A percentile compares a stretch with the other conserved stretches of the same genome.
These are phyloP conservation scores for Tympanopsis confertula DNA, from an alignment of 2,329 filamentous ascomycete genomes.

Conservation along the genomic window DNA sequence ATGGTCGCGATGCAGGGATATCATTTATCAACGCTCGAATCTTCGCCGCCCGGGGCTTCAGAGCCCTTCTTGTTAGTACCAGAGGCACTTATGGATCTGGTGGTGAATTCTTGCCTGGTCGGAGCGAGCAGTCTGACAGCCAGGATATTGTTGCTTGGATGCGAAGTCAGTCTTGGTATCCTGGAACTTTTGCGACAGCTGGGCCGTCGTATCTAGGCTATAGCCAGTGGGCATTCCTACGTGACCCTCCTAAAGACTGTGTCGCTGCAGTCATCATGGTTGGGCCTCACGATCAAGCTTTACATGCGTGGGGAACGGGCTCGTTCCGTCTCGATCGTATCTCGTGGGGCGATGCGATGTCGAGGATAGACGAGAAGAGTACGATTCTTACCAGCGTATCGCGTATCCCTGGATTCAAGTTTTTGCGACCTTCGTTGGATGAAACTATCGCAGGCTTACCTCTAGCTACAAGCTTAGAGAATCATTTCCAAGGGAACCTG, in stretches of 20 bases:
- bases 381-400: no score
- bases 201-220: constrained; percentile 9
- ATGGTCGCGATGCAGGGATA: constrained; percentile 5
- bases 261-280: constrained; percentile 4
- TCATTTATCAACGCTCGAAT: constrained; percentile 3
- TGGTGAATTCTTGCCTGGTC: constrained; percentile 4
- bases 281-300: constrained; percentile 5
- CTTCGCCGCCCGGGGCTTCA: constrained; percentile 10
- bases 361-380: no score
- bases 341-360: background rate
- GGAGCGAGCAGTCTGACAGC: constrained; percentile 5
- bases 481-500: no score
- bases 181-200: constrained; percentile 8
- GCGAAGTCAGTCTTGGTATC: constrained; percentile 10
- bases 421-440: no score
- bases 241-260: constrained; percentile 6
- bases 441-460: no score
- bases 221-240: constrained; percentile 9
- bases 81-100: constrained; percentile 10
- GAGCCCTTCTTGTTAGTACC: constrained; percentile 8
- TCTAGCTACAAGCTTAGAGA: no score
- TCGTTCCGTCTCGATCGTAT: constrained; percentile 5
- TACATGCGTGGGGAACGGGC: constrained; percentile 7
- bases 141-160: constrained; percentile 9
- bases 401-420: no score